Evolutionary conservation across 140 eudicot genomes (phyloP).

Genomic region (Bidens hawaiensis): DNA sequence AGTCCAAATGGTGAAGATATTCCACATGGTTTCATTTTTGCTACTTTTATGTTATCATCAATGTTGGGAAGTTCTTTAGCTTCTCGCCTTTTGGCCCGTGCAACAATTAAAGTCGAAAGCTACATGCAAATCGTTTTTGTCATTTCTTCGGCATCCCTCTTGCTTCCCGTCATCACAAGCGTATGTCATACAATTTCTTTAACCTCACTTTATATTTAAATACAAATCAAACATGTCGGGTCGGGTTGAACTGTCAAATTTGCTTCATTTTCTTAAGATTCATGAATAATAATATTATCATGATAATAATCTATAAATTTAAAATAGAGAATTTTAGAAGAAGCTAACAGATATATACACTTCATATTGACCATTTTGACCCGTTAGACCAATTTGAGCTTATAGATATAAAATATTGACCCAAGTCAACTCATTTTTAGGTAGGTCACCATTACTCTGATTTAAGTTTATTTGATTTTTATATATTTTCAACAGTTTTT

Average conservation of each 20-base stretch:
- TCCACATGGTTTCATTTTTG: constrained; percentile 89
- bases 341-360: neutral
- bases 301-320: too few relatives aligned
- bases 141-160: constrained; percentile 64
- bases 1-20: constrained; percentile 89
- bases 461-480: neutral
- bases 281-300: too few relatives aligned
- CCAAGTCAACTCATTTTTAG: neutral
- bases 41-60: constrained; percentile 92
- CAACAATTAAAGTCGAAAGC: constrained; percentile 70
- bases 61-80: constrained; percentile 96
- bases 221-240: too few relatives aligned
- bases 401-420: neutral
- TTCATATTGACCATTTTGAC: neutral
- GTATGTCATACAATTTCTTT: constrained; percentile 37
- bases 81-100: constrained; percentile 68
- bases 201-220: too few relatives aligned
- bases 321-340: neutral
- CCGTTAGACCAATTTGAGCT: neutral
- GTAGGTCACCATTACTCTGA: neutral
- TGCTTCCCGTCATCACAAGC: constrained; percentile 76
- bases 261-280: neutral
- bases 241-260: neutral
- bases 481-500: constrained; percentile 42
- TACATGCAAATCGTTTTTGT: constrained; percentile 88